Conservation (phyloP, 306 rosid genomes). For the Pterocarpus macrocarpus region DNA sequence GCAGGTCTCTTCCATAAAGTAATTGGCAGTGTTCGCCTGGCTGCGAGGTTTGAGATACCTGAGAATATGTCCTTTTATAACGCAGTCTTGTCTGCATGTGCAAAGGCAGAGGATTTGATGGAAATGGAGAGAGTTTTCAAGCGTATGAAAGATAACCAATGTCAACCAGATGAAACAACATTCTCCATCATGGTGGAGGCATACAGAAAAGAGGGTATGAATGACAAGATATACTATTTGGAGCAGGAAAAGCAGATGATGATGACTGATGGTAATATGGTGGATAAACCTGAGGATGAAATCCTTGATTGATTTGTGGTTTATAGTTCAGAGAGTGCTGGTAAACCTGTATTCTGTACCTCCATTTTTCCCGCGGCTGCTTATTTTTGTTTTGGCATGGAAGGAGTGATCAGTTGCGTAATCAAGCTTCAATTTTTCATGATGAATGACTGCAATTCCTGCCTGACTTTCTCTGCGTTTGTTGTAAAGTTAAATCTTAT, state of each 20-base stretch:
- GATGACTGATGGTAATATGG: slow-evolving; percentile 42
- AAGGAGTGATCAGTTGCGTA: slow-evolving; percentile 37
- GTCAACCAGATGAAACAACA: slow-evolving; percentile 73
- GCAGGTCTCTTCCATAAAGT: slow-evolving; percentile 98
- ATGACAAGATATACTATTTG: slow-evolving; percentile 83
- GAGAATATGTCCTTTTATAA: slow-evolving; percentile 81
- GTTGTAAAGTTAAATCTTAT: slow-evolving; percentile 37
- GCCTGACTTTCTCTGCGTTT: slow-evolving; percentile 29
- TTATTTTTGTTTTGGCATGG: slow-evolving; percentile 32
- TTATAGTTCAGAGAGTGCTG: slow-evolving; percentile 39
- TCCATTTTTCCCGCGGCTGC: slow-evolving; percentile 42
- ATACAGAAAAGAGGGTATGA: slow-evolving; percentile 86
- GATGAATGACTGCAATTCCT: slow-evolving; percentile 40
- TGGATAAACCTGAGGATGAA: slow-evolving; percentile 38
- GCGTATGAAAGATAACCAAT: slow-evolving; percentile 82
- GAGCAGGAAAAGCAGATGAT: slow-evolving; percentile 67
- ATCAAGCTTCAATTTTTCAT: slow-evolving; percentile 39
- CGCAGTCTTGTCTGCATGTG: slow-evolving; percentile 86
- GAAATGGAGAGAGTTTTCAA: slow-evolving; percentile 93
- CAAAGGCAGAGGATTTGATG: slow-evolving; percentile 88
- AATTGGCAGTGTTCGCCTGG: slow-evolving; percentile 76
- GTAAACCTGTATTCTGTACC: slow-evolving; percentile 42
- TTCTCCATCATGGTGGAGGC: slow-evolving; percentile 78
- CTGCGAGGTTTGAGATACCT: slow-evolving; percentile 82
- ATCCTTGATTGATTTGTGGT: slow-evolving; percentile 37